Percentiles rank a stretch among this genome's conserved stretches.
Evolutionary conservation across 352 stramenopile species (phyloP).

Genomic region (Globisporangium recalcitrans): DNA sequence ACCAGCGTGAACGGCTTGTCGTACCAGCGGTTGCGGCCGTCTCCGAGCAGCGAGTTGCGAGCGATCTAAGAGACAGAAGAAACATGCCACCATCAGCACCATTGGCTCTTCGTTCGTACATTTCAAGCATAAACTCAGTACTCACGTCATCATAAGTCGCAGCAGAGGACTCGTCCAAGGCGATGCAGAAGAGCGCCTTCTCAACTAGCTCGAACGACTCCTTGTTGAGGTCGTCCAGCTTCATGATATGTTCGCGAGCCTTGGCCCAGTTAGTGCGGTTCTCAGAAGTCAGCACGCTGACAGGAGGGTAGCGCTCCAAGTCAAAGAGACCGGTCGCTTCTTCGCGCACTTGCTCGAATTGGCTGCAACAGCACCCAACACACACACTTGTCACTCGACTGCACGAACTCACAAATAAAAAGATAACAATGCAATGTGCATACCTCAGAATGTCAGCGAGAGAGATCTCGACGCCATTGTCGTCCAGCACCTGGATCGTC

Average conservation of each 20-base stretch:
- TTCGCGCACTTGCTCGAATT: conserved; percentile 82
- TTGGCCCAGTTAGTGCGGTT: conserved; percentile 94
- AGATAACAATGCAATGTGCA: too few relatives aligned
- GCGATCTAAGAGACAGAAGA: conserved; percentile 40
- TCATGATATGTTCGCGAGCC: conserved; percentile 75
- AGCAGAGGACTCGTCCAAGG: conserved; percentile 85
- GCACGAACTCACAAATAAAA: neutral
- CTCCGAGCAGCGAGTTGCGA: conserved; percentile 77
- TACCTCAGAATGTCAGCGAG: conserved; percentile 75
- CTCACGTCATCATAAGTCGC: conserved; percentile 71
- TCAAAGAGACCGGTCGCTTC: conserved; percentile 85
- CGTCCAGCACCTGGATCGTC: conserved; percentile 73
- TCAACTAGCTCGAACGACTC: conserved; percentile 92
- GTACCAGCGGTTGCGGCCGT: conserved; percentile 96
- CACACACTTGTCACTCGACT: neutral
- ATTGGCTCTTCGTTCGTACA: neutral
- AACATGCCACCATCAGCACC: neutral
- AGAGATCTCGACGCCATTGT: conserved; percentile 60
- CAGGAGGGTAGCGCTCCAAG: conserved; percentile 76
- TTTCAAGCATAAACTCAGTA: neutral
- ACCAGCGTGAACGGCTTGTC: conserved; percentile 98
- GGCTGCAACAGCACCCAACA: conserved; percentile 20
- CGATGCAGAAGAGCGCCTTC: conserved; percentile 91
- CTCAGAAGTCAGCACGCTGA: conserved; percentile 93
- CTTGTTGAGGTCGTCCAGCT: conserved; percentile 84